phyloP scores from a whole-genome alignment of 495 filamentous ascomycete species.

The Chaetomium cochliodes region DNA sequence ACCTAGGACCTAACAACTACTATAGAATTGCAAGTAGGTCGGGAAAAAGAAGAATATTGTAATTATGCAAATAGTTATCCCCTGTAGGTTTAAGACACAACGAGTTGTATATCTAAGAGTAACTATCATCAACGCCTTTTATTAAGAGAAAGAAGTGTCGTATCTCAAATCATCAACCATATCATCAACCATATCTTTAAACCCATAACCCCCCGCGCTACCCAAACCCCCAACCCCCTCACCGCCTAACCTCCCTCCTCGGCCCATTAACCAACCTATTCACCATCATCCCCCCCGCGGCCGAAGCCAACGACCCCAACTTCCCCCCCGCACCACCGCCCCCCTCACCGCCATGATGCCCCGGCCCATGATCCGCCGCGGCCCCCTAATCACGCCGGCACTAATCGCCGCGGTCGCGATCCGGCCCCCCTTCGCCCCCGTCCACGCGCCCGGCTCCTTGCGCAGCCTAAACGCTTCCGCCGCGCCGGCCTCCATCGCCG shows the following conservation, averaged over 20 bases:
- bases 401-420: conserved; percentile 48
- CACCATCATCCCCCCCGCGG: conserved; percentile 32
- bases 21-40: too few species aligned
- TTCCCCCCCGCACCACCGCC: conserved; percentile 8
- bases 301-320: conserved; percentile 25
- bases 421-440: conserved; percentile 39
- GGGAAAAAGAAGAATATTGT: too few species aligned
- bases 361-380: conserved; percentile 26
- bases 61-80: too few species aligned
- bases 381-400: conserved; percentile 41
- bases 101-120: too few species aligned
- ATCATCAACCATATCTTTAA: too few species aligned
- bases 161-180: too few species aligned
- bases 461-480: conserved; percentile 45
- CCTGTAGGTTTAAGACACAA: too few species aligned
- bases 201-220: too few species aligned
- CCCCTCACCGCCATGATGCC: too few species aligned
- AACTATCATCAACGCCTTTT: too few species aligned
- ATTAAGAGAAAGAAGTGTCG: too few species aligned
- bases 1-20: too few species aligned
- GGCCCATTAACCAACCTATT: conserved; percentile 37
- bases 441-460: conserved; percentile 45
- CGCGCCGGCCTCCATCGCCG: conserved; percentile 43
- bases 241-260: conserved; percentile 23
- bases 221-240: background rate